phyloP scores from a whole-genome alignment of 345 rosid genomes.

The Gossypium thurberi region DNA sequence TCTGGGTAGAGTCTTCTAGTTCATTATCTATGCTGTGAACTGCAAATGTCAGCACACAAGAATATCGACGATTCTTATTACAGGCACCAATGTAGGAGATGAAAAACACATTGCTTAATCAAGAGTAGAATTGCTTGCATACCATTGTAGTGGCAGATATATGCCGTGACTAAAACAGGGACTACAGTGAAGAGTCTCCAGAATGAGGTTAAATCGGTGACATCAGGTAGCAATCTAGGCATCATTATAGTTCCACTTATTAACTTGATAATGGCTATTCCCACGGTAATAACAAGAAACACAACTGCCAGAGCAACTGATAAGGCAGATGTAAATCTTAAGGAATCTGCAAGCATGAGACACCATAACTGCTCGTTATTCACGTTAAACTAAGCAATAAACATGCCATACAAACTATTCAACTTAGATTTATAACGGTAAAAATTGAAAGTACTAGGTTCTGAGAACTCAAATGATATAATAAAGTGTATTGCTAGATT shows the following conservation, averaged over 20 bases:
- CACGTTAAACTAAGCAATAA: neutral
- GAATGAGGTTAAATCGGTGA: conserved; percentile 64
- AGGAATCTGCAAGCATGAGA: conserved; percentile 60
- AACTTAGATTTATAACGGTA: neutral
- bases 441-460: neutral
- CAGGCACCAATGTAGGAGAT: neutral
- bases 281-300: conserved; percentile 68
- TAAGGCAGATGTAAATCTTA: conserved; percentile 76
- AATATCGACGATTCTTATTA: conserved; percentile 7
- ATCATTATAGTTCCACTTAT: conserved; percentile 48
- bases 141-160: conserved; percentile 86
- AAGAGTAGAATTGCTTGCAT: conserved; percentile 13
- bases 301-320: conserved; percentile 78
- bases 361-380: neutral
- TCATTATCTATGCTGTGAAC: conserved; percentile 91
- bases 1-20: conserved; percentile 63
- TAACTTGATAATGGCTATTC: conserved; percentile 61
- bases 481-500: neutral
- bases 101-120: neutral
- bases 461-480: neutral
- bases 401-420: neutral
- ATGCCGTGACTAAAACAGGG: conserved; percentile 90
- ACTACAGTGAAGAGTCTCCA: conserved; percentile 82
- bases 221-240: conserved; percentile 77
- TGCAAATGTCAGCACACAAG: conserved; percentile 28